Base-by-base conservation (phyloP, 441 rosid species). In the Isatis lusitanica region DNA sequence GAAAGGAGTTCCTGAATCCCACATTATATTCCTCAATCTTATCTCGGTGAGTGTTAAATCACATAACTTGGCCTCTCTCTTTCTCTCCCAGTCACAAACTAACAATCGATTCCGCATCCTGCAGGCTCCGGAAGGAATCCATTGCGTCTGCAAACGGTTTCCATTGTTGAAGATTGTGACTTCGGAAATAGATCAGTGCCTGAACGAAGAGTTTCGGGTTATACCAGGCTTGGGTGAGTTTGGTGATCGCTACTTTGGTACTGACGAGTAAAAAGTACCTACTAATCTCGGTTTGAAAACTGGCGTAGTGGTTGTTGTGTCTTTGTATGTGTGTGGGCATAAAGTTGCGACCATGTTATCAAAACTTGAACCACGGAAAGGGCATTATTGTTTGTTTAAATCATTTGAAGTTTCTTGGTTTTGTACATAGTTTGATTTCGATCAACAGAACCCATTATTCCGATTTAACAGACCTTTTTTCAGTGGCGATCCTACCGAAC, bases 111-210 rank as follows among this genome's bases (percentile, higher is more conserved):
- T 60, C 13, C 4, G 47, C 31, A 33, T 64, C 3, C 18, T 31
- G 40, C 84, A 94, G 98, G 98, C 99, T 1, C 98, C 99, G 0
- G 99, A 94, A 66, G 99, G 98, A 69, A 94, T 94, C 84, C 94
- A 91, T 57, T 92, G 98, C 42, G 98, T 92, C 15, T 89, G 83
- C 82, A 88, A 87, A 76, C 84, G 93, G 40, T 94, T 88, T 76
- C 99, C 99, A 2, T 71, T 87, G 42, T 72, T 94, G 83, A 92
- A 92, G 79, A 92, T 94, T 10, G 98, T 92, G 36, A 94, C 99
- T 26, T 94, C 99, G 0, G 99, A 94, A 78, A 94, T 92, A 50
- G 98, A 94, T 59, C 90, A 64, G 67, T 77, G 93, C 10, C 77
- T 92, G 73, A 92, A 95, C 63, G 82, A 92, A 73, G 99, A 95